Percentiles rank a stretch among this genome's conserved stretches.
Evolutionary conservation across 2,329 filamentous ascomycete genomes (phyloP).

Genomic region (Aspergillus thermomutatus): DNA sequence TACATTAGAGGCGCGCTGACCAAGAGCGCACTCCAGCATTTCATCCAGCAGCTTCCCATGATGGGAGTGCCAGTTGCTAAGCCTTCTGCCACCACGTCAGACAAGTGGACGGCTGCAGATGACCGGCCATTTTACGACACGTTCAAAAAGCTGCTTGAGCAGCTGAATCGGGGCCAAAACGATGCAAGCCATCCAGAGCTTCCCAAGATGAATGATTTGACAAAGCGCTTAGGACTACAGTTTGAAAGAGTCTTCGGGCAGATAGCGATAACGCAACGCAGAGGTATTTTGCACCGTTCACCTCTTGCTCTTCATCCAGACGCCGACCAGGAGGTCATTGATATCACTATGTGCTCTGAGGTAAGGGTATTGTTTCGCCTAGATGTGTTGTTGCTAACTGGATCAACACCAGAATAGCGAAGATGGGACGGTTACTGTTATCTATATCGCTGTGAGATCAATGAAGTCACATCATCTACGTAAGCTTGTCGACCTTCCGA

Average conservation of each 20-base stretch:
- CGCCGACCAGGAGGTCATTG: slow-evolving; percentile 40
- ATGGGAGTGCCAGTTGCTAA: slow-evolving; percentile 22
- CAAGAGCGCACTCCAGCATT: slow-evolving; percentile 62
- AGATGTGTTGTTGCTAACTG: slow-evolving; percentile 2
- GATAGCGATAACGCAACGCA: slow-evolving; percentile 66
- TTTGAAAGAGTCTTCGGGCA: slow-evolving; percentile 62
- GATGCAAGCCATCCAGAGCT: slow-evolving; percentile 51
- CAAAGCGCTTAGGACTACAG: slow-evolving; percentile 55
- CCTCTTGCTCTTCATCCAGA: slow-evolving; percentile 47
- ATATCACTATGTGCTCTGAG: slow-evolving; percentile 58
- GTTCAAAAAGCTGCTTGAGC: slow-evolving; percentile 51
- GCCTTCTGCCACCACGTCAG: slow-evolving; percentile 38
- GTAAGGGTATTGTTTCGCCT: slow-evolving; percentile 24
- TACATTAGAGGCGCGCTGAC: slow-evolving; percentile 73
- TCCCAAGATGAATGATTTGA: slow-evolving; percentile 62
- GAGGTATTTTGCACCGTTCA: slow-evolving; percentile 65
- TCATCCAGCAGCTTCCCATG: slow-evolving; percentile 44
- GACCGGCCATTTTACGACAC: slow-evolving; percentile 42
- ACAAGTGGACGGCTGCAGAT: slow-evolving; percentile 40
- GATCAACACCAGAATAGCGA: slow-evolving; percentile 19
- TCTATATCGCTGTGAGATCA: slow-evolving; percentile 35
- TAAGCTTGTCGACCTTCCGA: slow-evolving; percentile 16
- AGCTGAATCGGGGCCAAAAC: slow-evolving; percentile 48
- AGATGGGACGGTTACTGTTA: slow-evolving; percentile 23
- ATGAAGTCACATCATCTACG: slow-evolving; percentile 30